Evolutionary conservation across 2,329 filamentous ascomycete species (phyloP), one percentile per base, ranked within the genome.

Genomic region (Neoascochyta sp.): DNA sequence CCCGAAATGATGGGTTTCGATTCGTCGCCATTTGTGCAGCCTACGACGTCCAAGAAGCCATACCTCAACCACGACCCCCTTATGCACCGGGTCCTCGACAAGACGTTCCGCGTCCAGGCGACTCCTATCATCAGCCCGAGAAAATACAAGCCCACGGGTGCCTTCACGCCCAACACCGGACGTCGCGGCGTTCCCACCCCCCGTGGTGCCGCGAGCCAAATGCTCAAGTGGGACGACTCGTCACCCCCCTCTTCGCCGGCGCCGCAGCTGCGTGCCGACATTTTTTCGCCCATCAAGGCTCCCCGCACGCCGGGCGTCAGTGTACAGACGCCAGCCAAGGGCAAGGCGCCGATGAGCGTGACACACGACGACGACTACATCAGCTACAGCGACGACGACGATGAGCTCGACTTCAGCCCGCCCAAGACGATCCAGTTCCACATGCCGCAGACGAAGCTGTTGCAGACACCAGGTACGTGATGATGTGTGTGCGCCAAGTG

Each of bases 371-470:
- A 47, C 4, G 14, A 36, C 8, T 45, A 65, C 11, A 92, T 87
- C 81, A 82, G 89, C 30, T 82, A 89, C 31, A 84, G 80, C 50
- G 82, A 88, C 39, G 80, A 79, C 33, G 82, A 83, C 26, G 66
- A 67, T 20, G 56, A 50, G 2, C 36, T 72, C 23, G 73, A 72
- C 14, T 82, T 88, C 64, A 95, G 86, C 53, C 92, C 92, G 16
- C 92, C 92, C 0, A 96, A 96, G 70, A 92, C 86, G 8, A 89
- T 93, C 38, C 84, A 89, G 53, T 93, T 93, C 60, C 81, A 83
- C 24, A 66, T 93, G 26, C 84, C 84, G 28, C 82, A 83, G 30
- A 84, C 80, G 22, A 81, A 84, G 54, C 66, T 93, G 13, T 62
- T 90, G 58, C 86, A 89, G 60, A 93, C 86, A 27, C 86, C 86